These are phyloP conservation scores for Diatrype stigma DNA, from an alignment of 2,329 filamentous ascomycete genomes.

Conservation along the genomic window DNA sequence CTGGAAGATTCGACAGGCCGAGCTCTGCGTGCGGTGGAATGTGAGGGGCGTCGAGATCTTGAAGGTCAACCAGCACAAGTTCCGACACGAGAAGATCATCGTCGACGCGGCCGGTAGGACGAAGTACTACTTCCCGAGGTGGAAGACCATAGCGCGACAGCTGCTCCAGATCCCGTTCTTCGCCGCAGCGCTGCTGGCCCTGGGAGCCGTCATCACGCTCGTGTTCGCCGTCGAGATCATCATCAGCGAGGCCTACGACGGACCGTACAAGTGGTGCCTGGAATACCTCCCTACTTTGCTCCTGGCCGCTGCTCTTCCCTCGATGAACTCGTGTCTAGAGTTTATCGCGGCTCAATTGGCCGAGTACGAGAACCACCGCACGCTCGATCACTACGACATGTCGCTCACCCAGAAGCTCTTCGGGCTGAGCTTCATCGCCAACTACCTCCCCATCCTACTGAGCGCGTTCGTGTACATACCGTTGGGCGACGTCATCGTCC, in stretches of 20 bases:
- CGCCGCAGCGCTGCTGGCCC: conserved; percentile 49
- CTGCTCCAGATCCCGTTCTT: conserved; percentile 68
- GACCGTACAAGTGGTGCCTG: conserved; percentile 62
- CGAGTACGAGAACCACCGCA: conserved; percentile 73
- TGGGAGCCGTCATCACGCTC: conserved; percentile 63
- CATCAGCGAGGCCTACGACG: conserved; percentile 69
- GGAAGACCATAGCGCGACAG: conserved; percentile 62
- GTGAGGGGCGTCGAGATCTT: conserved; percentile 65
- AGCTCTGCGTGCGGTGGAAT: conserved; percentile 68
- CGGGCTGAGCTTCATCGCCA: conserved; percentile 75
- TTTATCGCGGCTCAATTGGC: conserved; percentile 59
- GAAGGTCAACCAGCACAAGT: conserved; percentile 62
- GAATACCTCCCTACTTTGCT: conserved; percentile 70
- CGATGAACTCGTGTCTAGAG: conserved; percentile 60
- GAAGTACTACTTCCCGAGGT: conserved; percentile 58
- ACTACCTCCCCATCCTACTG: conserved; percentile 70
- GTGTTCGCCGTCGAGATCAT: conserved; percentile 73
- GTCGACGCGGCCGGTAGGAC: conserved; percentile 61
- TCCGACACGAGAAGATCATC: conserved; percentile 57
- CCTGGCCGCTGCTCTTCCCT: conserved; percentile 62
- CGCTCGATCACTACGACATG: conserved; percentile 62
- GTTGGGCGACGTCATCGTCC: conserved; percentile 64
- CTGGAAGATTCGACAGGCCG: conserved; percentile 72
- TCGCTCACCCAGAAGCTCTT: conserved; percentile 72
- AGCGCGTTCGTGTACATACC: conserved; percentile 79